Evolutionary conservation across 2,329 filamentous ascomycete species (phyloP).

Genomic region (Ophiocordyceps polyrhachis-furcata): DNA sequence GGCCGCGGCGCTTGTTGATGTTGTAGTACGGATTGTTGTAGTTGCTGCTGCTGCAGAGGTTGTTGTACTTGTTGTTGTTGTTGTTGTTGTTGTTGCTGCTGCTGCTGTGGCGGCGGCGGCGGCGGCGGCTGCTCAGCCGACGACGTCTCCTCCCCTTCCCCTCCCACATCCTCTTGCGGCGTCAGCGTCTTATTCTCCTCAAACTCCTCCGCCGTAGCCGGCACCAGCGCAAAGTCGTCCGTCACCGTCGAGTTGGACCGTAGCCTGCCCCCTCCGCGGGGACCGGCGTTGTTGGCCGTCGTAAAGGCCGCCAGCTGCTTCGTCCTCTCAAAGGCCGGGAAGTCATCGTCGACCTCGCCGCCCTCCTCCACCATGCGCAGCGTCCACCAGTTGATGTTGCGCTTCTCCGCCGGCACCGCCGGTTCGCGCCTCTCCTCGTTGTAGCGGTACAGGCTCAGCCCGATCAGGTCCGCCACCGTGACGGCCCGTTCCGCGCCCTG

Average conservation of each 20-base stretch:
- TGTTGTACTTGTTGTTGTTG: neutral
- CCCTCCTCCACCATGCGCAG: constrained; percentile 71
- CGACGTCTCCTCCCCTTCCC: constrained; percentile 21
- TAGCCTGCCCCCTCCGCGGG: constrained; percentile 36
- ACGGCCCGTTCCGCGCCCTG: constrained; percentile 42
- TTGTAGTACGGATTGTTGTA: neutral
- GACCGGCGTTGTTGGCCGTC: constrained; percentile 66
- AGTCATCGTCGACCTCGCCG: constrained; percentile 71
- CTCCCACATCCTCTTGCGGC: constrained; percentile 44
- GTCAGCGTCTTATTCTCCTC: constrained; percentile 50
- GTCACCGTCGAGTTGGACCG: constrained; percentile 58
- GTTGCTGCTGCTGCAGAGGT: neutral
- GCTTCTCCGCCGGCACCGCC: constrained; percentile 40
- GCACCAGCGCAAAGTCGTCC: constrained; percentile 67
- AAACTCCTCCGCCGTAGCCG: constrained; percentile 49
- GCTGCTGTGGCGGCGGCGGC: constrained; percentile 39
- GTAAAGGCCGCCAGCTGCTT: constrained; percentile 63
- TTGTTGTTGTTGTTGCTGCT: constrained; percentile 5
- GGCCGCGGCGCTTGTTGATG: constrained; percentile 2
- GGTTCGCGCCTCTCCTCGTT: constrained; percentile 59
- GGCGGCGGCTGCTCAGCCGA: constrained; percentile 27
- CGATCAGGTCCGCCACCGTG: constrained; percentile 65
- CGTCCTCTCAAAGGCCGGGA: constrained; percentile 57
- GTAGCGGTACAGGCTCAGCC: constrained; percentile 60
- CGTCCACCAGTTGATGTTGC: constrained; percentile 68